Evolutionary conservation across 1,284 basidiomycete genomes (phyloP).

Genomic region (Sphagnurus paluster): DNA sequence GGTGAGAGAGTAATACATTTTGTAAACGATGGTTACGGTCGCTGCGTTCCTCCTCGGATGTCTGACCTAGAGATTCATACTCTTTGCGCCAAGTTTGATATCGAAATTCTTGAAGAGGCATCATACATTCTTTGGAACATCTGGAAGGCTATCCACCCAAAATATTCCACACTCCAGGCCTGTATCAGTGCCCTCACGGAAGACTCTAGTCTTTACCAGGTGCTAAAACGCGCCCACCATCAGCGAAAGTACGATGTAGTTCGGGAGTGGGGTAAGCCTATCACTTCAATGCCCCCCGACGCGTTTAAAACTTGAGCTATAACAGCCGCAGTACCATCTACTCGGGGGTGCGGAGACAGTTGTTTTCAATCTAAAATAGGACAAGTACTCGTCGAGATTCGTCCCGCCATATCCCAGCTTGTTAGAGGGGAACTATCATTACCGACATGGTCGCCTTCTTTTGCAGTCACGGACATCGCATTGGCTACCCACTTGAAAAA

Average conservation of each 20-base stretch:
- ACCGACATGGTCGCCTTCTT: constrained; percentile 16
- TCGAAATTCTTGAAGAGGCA: constrained; percentile 35
- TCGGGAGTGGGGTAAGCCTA: constrained; percentile 30
- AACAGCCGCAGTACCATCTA: constrained; percentile 5
- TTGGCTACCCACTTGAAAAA: constrained; percentile 22
- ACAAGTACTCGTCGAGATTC: constrained; percentile 27
- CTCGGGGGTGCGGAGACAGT: constrained; percentile 15
- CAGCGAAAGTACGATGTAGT: constrained; percentile 29
- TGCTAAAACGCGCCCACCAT: constrained; percentile 30
- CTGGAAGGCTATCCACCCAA: constrained; percentile 29
- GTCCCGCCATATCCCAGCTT: constrained; percentile 29
- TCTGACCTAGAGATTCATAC: constrained; percentile 28
- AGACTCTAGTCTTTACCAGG: constrained; percentile 28
- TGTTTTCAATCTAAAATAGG: constrained; percentile 20
- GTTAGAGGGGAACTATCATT: constrained; percentile 19
- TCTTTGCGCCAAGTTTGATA: constrained; percentile 30
- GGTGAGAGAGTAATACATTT: too few relatives aligned
- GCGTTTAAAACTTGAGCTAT: background rate
- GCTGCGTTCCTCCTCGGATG: too few relatives aligned
- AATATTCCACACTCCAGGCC: constrained; percentile 28
- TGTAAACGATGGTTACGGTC: too few relatives aligned
- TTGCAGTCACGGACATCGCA: constrained; percentile 1
- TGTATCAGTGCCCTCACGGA: constrained; percentile 31
- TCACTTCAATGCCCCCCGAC: constrained; percentile 1
- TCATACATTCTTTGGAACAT: constrained; percentile 37